Evolutionary conservation across 2,329 filamentous ascomycete species (phyloP), one percentile per base, ranked within the genome.

Genomic region (Cladosporium colombiae): DNA sequence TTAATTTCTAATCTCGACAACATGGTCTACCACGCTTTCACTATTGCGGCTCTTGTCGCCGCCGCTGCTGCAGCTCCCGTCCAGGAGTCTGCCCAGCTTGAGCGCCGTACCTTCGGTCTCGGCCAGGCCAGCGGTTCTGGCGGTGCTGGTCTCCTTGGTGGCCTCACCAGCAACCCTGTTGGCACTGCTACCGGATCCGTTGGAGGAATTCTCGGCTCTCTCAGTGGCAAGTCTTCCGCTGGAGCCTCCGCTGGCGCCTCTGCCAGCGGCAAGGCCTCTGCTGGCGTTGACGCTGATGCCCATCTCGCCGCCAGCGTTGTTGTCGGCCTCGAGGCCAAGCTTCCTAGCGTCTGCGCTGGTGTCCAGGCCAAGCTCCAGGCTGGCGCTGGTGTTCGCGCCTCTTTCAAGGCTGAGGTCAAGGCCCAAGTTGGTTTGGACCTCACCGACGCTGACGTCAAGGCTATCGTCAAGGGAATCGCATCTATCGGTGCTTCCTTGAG

Each of bases 341-440:
- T 63, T 16, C 60, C 60, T 18, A 7, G 25, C 23, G 55, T 63
- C 60, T 63, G 60, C 49, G 37, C 49, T 40, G 60, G 60, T 23
- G 60, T 63, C 13, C 29, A 63, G 50, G 50, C 49, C 21, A 52
- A 50, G n/a, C 60, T 63, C 35, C 23, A 63, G 50, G 49, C 10
- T 21, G 60, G 60, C 29, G 49, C 60, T 18, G 49, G 50, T 33
- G 49, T 63, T 10, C 50, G 50, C 23, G 50, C 27, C 13, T 35
- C 60, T 44, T 40, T 63, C 60, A 63, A 63, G 60, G 60, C 60
- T 55, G 60, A 63, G 50, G 50, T 63, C 18, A 40, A 63, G 33
- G 49, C 50, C 23, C 60, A 63, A 50, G 35, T 29, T 31, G 60
- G 60, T 18, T 16, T 63, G 31, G 50, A 63, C 31, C 60, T 63